Base-by-base conservation (phyloP, 2,329 filamentous ascomycete species). In the Cylindrodendrum hubeiense region DNA sequence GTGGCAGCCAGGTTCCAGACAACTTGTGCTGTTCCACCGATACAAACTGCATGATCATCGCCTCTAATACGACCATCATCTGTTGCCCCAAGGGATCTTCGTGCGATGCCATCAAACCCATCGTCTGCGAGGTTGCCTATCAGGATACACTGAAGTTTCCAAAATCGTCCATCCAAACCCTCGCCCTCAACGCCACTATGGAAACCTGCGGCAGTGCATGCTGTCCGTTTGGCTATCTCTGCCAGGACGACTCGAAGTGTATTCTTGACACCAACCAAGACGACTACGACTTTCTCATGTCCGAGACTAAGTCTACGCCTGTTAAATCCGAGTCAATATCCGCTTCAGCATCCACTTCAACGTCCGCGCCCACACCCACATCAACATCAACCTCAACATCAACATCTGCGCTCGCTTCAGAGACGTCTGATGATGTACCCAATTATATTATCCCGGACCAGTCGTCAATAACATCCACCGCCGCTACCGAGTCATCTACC, bases 141-240 rank as follows among this genome's bases (percentile, higher is more conserved):
- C 73, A 73, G 46, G 67, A 75, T 21, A 52, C 67, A 19, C 60
- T 49, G 24, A 54, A 62, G 17, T 60, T 65, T 33, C 73, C 73
- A 24, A 43, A 46, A 10, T 68, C 73, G 5, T 56, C 68, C 21
- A 64, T 75, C 54, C 67, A 71, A 37, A 71, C 73, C 12, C 62
- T 67, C 19, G 73, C 66, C 13, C 63, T 72, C 33, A 51, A 68
- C 39, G 57, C 52, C 43, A 44, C 66, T 17, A 64, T 75, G 28
- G 62, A 68, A 50, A 65, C 54, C 3, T 75, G 73, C 15, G 71
- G 73, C 4, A 61, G 55, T 19, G 56, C 41, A 12, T 75, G 73
- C 52, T 75, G 73, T 12, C 73, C 73, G 10, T 75, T 75, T 54
- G 73, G 73, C 9, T 75, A 75, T 28, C 64, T 69, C 22, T 75